A percentile compares a stretch with the other conserved stretches of the same genome.
Evolutionary conservation across 331 rosid genomes (phyloP).

Genomic region (Malus hybrid): DNA sequence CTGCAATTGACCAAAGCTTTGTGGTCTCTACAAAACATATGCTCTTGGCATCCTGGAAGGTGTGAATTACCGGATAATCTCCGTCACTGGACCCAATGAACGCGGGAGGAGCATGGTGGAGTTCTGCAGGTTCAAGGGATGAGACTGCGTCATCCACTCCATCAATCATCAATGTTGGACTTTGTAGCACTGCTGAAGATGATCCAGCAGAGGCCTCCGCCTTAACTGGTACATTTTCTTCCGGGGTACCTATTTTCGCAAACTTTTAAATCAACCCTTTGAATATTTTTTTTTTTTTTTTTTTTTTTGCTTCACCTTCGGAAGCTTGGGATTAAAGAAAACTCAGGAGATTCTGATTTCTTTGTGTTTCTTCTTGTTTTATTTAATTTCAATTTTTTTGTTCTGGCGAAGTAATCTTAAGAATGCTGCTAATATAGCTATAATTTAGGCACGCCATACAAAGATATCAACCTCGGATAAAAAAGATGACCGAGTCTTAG

Average conservation of each 20-base stretch:
- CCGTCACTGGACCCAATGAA: conserved; percentile 33
- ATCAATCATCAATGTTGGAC: neutral
- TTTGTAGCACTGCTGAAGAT: neutral
- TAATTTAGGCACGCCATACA: conserved; percentile 40
- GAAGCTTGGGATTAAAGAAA: neutral
- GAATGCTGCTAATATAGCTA: conserved; percentile 21
- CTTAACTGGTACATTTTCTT: neutral
- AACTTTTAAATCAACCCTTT: conserved; percentile 8
- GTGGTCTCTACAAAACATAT: conserved; percentile 33
- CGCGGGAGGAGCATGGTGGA: conserved; percentile 54
- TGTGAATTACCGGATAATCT: conserved; percentile 35
- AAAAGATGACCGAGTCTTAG: conserved; percentile 28
- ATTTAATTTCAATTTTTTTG: neutral
- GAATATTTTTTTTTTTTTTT: neutral
- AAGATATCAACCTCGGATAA: conserved; percentile 14
- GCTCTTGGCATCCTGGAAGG: conserved; percentile 22
- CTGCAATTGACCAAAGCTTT: conserved; percentile 73
- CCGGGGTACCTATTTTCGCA: conserved; percentile 38
- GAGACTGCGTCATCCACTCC: neutral
- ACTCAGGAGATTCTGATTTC: neutral
- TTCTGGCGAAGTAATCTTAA: neutral
- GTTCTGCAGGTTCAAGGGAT: conserved; percentile 26
- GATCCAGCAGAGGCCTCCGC: conserved; percentile 35
- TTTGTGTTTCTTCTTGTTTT: neutral
- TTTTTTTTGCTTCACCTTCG: neutral